These are phyloP conservation scores for Alternaria postmessia DNA, from an alignment of 2,329 filamentous ascomycete species.

Conservation along the genomic window DNA sequence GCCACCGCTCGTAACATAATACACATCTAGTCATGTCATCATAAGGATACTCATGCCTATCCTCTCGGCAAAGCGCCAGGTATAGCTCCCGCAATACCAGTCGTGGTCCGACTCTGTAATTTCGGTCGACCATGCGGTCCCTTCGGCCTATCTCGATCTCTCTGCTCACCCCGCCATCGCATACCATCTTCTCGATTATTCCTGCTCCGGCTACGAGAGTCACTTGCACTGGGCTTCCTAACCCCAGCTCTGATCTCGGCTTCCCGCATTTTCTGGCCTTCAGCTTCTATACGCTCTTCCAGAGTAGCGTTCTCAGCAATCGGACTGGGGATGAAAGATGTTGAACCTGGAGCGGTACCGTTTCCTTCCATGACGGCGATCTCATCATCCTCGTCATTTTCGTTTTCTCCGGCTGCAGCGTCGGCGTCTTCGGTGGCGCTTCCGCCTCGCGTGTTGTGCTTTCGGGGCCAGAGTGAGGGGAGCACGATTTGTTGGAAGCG, in stretches of 20 bases:
- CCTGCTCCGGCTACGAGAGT: constrained; percentile 7
- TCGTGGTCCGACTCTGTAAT: constrained; percentile 21
- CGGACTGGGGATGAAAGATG: constrained; percentile 17
- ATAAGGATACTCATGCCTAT: neutral
- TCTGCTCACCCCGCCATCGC: constrained; percentile 38
- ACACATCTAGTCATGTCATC: constrained; percentile 10
- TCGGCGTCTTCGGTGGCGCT: constrained; percentile 63
- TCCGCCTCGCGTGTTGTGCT: constrained; percentile 80
- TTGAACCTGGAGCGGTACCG: constrained; percentile 12
- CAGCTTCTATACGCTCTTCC: constrained; percentile 45
- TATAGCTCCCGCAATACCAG: constrained; percentile 39
- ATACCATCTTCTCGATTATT: constrained; percentile 29
- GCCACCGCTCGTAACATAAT: neutral
- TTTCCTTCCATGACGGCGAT: constrained; percentile 22
- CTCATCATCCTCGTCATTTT: constrained; percentile 24
- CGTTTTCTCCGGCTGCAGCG: constrained; percentile 48
- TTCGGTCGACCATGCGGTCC: constrained; percentile 21
- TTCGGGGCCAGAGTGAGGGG: constrained; percentile 82
- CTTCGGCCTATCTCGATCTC: constrained; percentile 6
- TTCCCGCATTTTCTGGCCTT: constrained; percentile 48
- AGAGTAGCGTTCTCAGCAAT: constrained; percentile 27
- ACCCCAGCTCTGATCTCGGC: constrained; percentile 48
- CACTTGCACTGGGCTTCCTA: constrained; percentile 21
- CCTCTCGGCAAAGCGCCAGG: constrained; percentile 43
- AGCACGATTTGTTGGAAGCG: constrained; percentile 87